Evolutionary conservation across 1,139 yeast genomes (phyloP).

Genomic region (Candida sanyaensis): DNA sequence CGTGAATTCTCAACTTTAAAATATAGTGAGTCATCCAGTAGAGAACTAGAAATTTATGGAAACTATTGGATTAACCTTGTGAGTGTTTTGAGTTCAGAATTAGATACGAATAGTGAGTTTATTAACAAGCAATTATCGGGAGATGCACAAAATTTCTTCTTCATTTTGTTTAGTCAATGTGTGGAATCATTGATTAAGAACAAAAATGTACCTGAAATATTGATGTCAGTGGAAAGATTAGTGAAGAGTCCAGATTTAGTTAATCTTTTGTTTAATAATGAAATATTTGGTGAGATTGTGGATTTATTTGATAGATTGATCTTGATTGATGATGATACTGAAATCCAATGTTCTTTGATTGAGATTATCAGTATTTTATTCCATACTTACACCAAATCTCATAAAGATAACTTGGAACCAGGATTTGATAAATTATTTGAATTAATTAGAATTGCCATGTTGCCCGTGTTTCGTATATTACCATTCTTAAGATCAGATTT

Average conservation of each 20-base stretch:
- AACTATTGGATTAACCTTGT: slow-evolving; percentile 79
- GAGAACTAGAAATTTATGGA: slow-evolving; percentile 59
- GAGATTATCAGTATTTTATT: slow-evolving; percentile 57
- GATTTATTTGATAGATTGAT: slow-evolving; percentile 77
- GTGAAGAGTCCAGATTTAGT: slow-evolving; percentile 61
- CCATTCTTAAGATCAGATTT: slow-evolving; percentile 60
- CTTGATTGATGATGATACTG: slow-evolving; percentile 55
- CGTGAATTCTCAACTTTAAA: slow-evolving; percentile 72
- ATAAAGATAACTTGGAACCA: slow-evolving; percentile 42
- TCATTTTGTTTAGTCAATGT: slow-evolving; percentile 82
- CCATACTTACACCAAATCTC: slow-evolving; percentile 26
- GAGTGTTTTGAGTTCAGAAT: slow-evolving; percentile 70
- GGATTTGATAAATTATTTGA: slow-evolving; percentile 83
- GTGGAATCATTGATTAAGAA: slow-evolving; percentile 67
- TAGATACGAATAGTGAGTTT: slow-evolving; percentile 50
- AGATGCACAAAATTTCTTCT: slow-evolving; percentile 74
- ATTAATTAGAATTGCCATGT: slow-evolving; percentile 68
- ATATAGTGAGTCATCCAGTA: slow-evolving; percentile 50
- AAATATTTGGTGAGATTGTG: slow-evolving; percentile 71
- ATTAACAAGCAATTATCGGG: slow-evolving; percentile 45
- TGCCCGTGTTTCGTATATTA: slow-evolving; percentile 59
- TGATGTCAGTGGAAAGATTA: slow-evolving; percentile 57
- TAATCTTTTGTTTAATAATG: slow-evolving; percentile 62
- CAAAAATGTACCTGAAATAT: slow-evolving; percentile 42
- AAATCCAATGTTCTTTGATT: slow-evolving; percentile 54